phyloP scores from a whole-genome alignment of 2,329 filamentous ascomycete species.

The Diaporthe humulicola region DNA sequence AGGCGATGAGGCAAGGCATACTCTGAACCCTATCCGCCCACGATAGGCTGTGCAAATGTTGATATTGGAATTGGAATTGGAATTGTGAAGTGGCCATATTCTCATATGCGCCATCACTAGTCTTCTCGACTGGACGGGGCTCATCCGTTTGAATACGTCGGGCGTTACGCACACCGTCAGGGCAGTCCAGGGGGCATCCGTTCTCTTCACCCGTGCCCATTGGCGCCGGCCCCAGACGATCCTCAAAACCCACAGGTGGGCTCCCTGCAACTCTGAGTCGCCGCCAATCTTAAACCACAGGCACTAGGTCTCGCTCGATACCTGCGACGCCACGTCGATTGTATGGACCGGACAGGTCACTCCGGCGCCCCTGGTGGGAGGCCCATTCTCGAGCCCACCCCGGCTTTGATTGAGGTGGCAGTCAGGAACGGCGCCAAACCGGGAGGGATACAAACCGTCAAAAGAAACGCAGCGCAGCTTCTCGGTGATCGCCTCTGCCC shows the following conservation, averaged over 20 bases:
- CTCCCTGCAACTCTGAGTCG: conserved; percentile 29
- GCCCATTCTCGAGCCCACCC: conserved; percentile 26
- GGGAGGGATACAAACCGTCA: not conserved
- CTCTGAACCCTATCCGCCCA: not conserved
- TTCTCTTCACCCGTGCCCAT: not conserved
- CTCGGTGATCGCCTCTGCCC: conserved; percentile 24
- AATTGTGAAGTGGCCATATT: not conserved
- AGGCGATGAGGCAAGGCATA: not conserved
- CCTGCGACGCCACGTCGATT: conserved; percentile 20
- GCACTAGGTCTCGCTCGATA: not conserved
- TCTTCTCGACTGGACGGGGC: not conserved
- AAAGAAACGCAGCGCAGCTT: conserved; percentile 19
- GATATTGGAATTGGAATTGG: not conserved
- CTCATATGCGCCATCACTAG: not conserved
- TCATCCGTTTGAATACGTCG: conserved; percentile 10
- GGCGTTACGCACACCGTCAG: conserved; percentile 25
- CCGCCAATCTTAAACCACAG: conserved; percentile 26
- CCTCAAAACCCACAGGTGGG: conserved; percentile 1
- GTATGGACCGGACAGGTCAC: conserved; percentile 20
- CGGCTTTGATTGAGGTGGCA: conserved; percentile 25
- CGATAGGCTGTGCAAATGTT: not conserved
- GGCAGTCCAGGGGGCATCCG: not conserved
- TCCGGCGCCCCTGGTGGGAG: not conserved
- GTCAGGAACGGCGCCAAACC: not conserved
- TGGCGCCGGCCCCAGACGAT: conserved; percentile 22